Percentiles rank a stretch among this genome's conserved stretches.
These are phyloP conservation scores for Kalaharituber pfeilii DNA, from an alignment of 2,329 filamentous ascomycete species.

Conservation along the genomic window DNA sequence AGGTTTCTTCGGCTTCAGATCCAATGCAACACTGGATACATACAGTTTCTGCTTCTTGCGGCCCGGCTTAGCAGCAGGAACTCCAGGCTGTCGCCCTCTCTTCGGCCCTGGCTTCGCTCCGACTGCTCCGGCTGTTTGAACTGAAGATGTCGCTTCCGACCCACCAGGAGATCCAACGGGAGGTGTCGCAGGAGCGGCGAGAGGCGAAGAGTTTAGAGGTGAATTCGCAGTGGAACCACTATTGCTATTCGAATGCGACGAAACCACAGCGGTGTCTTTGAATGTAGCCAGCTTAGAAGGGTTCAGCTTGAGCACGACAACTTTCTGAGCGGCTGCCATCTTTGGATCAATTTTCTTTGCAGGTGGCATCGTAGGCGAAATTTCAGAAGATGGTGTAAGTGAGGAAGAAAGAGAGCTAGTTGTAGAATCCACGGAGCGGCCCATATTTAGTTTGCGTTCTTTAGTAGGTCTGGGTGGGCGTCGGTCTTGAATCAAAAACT, in stretches of 20 bases:
- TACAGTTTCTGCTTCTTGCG: slow-evolving; percentile 91
- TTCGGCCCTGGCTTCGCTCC: slow-evolving; percentile 18
- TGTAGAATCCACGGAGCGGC: slow-evolving; percentile 10
- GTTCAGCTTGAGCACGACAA: slow-evolving; percentile 15
- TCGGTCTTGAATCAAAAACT: no score
- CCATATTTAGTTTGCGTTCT: slow-evolving; percentile 6
- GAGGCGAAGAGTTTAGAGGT: slow-evolving; percentile 7
- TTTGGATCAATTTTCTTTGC: neutral
- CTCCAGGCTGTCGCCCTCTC: slow-evolving; percentile 15
- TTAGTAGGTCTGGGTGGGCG: neutral
- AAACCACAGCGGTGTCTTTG: neutral
- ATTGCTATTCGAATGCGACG: neutral
- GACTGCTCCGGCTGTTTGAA: neutral
- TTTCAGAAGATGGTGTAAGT: slow-evolving; percentile 11
- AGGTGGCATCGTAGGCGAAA: neutral
- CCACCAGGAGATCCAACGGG: neutral
- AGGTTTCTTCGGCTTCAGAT: no score
- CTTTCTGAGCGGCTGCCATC: slow-evolving; percentile 7
- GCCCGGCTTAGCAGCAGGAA: slow-evolving; percentile 58
- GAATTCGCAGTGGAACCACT: slow-evolving; percentile 6
- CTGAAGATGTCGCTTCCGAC: neutral
- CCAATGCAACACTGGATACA: slow-evolving; percentile 30
- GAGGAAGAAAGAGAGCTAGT: slow-evolving; percentile 13
- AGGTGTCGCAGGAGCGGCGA: slow-evolving; percentile 4
- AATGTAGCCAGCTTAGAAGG: slow-evolving; percentile 5